Evolutionary conservation across 2,329 filamentous ascomycete genomes (phyloP), one percentile per base, ranked within the genome.

Genomic region (Beauveria brongniartii): DNA sequence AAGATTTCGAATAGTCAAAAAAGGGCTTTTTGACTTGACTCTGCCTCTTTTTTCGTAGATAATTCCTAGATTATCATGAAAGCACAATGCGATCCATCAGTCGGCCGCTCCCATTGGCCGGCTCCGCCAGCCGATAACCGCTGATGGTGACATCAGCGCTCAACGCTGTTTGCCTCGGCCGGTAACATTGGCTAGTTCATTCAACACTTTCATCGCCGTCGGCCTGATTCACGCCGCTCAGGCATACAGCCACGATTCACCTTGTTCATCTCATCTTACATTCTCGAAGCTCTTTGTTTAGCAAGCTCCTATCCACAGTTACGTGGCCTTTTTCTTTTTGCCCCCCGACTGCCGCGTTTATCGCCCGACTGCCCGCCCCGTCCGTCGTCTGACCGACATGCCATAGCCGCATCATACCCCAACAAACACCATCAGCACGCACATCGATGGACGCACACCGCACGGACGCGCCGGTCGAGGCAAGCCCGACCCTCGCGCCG

Each of bases 401-500:
- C 55, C 14, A 41, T 57, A 57, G 55, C 44, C 48, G 47, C 47
- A 37, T 20, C 28, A 10, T 20, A 12, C n/a, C 41, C 14, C 4
- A 22, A 9, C n/a, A 7, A 37, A 24, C 41, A 34, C 20, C 54
- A 47, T 26, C 43, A 9, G 18, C 10, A 18, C 24, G 20, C 24
- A 16, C 10, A 16, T 22, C 28, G 41, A 54, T 53, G 48, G 50
- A 59, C 16, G 20, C 34, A 30, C 34, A 24, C 51, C 34, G 50
- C 28, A 40, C 6, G 28, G 24, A 26, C 8, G 24, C 53, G 44
- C 20, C 37, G 26, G 22, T 37, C 20, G 34, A 52, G 22, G 44
- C 55, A 24, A 41, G 22, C 30, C 46, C 64, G 34, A 46, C 52
- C 43, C 61, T 64, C 16, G 50, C 63, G 12, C 59, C 65, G 26